Percentiles rank a stretch among this genome's conserved stretches.
Evolutionary conservation across 495 filamentous ascomycete genomes (phyloP).

Genomic region (Penicillium lividum): DNA sequence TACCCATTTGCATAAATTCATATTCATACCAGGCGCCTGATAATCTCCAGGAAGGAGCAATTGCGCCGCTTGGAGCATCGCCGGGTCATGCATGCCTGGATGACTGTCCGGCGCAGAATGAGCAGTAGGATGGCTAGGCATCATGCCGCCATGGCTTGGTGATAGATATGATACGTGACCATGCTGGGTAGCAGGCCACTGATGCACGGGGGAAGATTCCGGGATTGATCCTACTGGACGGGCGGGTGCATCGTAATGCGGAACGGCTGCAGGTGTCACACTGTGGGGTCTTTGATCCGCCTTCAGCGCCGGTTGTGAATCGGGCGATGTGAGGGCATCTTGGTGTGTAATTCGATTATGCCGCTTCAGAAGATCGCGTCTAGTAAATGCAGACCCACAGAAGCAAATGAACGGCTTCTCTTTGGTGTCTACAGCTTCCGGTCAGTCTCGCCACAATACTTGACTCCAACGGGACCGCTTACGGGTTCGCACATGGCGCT

Average conservation of each 20-base stretch:
- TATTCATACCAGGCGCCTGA: constrained; percentile 27
- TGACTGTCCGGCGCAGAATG: constrained; percentile 18
- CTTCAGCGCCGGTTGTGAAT: constrained; percentile 30
- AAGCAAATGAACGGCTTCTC: constrained; percentile 57
- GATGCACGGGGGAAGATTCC: constrained; percentile 29
- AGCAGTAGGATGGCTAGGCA: constrained; percentile 15
- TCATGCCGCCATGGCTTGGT: constrained; percentile 25
- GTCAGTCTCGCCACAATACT: constrained; percentile 19
- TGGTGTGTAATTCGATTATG: constrained; percentile 50
- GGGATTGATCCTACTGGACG: constrained; percentile 27
- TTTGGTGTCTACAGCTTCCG: constrained; percentile 45
- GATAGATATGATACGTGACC: constrained; percentile 29
- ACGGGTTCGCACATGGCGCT: constrained; percentile 58
- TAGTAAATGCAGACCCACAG: constrained; percentile 55
- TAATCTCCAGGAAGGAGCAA: constrained; percentile 40
- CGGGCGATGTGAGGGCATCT: constrained; percentile 35
- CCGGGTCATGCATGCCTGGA: constrained; percentile 38
- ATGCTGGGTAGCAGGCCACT: constrained; percentile 33
- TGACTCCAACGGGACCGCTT: constrained; percentile 34
- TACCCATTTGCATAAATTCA: neutral
- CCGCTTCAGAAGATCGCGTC: constrained; percentile 54
- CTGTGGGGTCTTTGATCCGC: constrained; percentile 17
- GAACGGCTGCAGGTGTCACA: constrained; percentile 20
- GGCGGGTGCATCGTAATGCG: constrained; percentile 28
- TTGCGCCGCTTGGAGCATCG: constrained; percentile 44